Base-by-base conservation (phyloP, 257 asterid genomes). In the Cordia subcordata region DNA sequence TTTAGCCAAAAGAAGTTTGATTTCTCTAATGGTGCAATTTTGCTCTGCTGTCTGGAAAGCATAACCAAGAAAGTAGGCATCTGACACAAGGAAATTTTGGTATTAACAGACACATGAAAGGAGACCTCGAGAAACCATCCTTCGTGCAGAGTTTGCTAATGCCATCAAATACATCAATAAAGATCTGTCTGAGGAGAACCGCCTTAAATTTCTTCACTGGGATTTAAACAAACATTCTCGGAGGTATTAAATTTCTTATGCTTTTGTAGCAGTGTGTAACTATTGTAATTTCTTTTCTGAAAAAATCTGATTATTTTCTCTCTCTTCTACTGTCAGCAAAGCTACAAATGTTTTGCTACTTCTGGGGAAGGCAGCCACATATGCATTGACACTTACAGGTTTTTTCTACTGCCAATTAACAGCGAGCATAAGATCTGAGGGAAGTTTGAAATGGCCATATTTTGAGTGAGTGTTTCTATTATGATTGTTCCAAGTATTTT, bases 181-280 rank as follows among this genome's bases (percentile, higher is more conserved):
- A 71, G 90, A 84, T 73, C 68, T 92, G 20, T 60, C 89, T 40
- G 96, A 88, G 72, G 96, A 84, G 79, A 79, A 84, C 62, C 92
- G 80, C 57, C 95, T 92, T 61, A 92, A 78, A 77, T 92, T 92
- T 76, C 96, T 92, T 60, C 99, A 92, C 73, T 88, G 85, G 96
- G 99, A 92, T 76, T 78, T 93, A 82, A 72, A 89, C 76, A 93
- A 88, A 73, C 96, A 93, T 79, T 93, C 99, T 14, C 89, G 85
- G 64, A 80, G 99, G 99, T 93, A 77, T 58, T 51, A 64, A 64
- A 52, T 22, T 49, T 66, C 65, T 72, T 49, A 21, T 69, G 38
- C 62, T 58, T 40, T 49, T 68, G 68, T 60, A 60, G 27, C 27
- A n/a, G 54, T 58, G 45, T 23, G 8, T 35, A 11, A 16, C 11